Evolutionary conservation across 2,329 filamentous ascomycete species (phyloP).

Genomic region (Passalora sequoiae): DNA sequence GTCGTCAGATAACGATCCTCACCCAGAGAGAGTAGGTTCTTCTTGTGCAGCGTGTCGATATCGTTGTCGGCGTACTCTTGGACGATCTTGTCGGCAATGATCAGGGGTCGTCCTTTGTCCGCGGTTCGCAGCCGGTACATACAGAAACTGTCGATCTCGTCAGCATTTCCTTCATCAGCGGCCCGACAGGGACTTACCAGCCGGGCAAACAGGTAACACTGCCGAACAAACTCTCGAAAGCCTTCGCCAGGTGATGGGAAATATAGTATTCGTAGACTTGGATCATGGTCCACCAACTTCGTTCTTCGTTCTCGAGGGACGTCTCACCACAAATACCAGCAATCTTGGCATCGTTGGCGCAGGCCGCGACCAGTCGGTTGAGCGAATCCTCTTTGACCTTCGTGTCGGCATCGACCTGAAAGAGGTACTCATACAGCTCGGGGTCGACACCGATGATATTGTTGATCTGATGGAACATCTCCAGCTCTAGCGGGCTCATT

Average conservation of each 20-base stretch:
- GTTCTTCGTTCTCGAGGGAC: constrained; percentile 83
- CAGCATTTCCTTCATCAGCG: constrained; percentile 74
- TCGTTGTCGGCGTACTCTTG: constrained; percentile 86
- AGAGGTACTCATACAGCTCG: constrained; percentile 93
- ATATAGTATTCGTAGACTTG: constrained; percentile 99
- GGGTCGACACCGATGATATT: constrained; percentile 99
- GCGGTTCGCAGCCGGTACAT: constrained; percentile 96
- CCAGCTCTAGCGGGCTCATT: constrained; percentile 93
- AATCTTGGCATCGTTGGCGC: constrained; percentile 86
- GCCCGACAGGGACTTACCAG: constrained; percentile 99
- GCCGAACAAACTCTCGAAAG: constrained; percentile 94
- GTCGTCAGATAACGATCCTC: constrained; percentile 98
- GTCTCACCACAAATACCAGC: constrained; percentile 95
- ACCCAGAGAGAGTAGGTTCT: constrained; percentile 92
- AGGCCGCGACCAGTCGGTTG: constrained; percentile 85
- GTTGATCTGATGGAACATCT: constrained; percentile 97
- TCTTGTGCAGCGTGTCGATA: constrained; percentile 97
- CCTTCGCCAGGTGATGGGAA: constrained; percentile 93
- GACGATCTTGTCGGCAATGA: constrained; percentile 88
- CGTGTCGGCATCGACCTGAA: constrained; percentile 97
- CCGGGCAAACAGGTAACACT: constrained; percentile 96
- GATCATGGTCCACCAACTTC: constrained; percentile 96
- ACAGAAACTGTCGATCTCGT: constrained; percentile 66
- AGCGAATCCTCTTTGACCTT: constrained; percentile 85
- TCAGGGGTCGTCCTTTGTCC: constrained; percentile 90